phyloP scores from a whole-genome alignment of 768 basidiomycete genomes.

The Bullera alba region DNA sequence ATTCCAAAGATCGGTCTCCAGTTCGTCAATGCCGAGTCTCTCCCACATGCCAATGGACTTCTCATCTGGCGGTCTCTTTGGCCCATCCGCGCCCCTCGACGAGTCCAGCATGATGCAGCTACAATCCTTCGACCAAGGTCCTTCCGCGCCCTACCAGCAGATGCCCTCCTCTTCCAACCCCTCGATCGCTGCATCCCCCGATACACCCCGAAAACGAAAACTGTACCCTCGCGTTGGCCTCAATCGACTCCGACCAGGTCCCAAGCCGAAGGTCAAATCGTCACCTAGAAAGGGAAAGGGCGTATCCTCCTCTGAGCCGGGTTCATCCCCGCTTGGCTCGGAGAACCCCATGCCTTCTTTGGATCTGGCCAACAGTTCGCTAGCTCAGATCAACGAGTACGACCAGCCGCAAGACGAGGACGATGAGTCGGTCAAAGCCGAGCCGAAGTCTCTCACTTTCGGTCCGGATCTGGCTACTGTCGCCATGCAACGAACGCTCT shows the following conservation, averaged over 20 bases:
- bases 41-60: neutral
- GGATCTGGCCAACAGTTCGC: neutral
- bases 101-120: neutral
- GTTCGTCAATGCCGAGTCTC: neutral
- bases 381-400: neutral
- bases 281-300: constrained; percentile 28
- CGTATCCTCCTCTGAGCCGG: neutral
- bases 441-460: constrained; percentile 7
- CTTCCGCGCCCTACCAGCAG: neutral
- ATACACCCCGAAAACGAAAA: constrained; percentile 11
- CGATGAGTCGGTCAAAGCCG: constrained; percentile 6
- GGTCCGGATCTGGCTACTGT: constrained; percentile 18
- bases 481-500: constrained; percentile 18
- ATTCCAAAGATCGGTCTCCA: neutral
- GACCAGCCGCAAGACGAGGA: constrained; percentile 1
- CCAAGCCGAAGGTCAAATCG: constrained; percentile 44
- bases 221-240: constrained; percentile 27
- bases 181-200: neutral
- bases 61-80: neutral
- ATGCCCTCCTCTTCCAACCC: neutral
- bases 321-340: neutral
- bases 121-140: neutral
- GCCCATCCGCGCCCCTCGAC: neutral
- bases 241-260: constrained; percentile 43
- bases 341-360: neutral